Evolutionary conservation across 768 basidiomycete genomes (phyloP), one percentile per base, ranked within the genome.

Genomic region (Lactarius hengduanensis): DNA sequence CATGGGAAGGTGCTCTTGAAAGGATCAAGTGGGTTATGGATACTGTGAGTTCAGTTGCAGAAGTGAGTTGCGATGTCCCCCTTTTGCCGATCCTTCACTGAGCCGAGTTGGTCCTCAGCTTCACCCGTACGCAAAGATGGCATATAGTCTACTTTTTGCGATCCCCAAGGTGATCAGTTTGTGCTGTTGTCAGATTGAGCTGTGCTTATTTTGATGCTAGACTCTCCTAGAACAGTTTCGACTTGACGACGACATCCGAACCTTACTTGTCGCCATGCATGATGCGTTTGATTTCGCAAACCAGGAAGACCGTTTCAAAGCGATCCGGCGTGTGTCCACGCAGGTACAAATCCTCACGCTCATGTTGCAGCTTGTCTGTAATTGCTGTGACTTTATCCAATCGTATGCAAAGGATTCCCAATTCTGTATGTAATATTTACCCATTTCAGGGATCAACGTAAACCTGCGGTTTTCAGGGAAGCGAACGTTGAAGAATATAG

Each of bases 301-400:
- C n/a, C 30, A 20, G 18, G 30, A 20, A 22, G 30, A 57, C 18
- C n/a, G 8, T 57, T 36, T 57, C 30, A 34, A 34, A 36, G 4
- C 32, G 1, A 34, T 57, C 34, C 18, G 4, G 3, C 56, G 30
- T 32, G 28, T 13, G 4, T 2, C 56, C 1, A 32, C 3, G 56
- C 56, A 34, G 50, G 5, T 11, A 26, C 50, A 28, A 15, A 15
- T 53, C 13, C 50, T 53, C 2, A 53, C 26, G 26, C 50, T 53
- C 13, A 53, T 53, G 50, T 7, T 53, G 26, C 50, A 53, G 26
- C 50, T 26, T 16, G 50, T 53, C 22, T 53, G 50, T 53, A 53
- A 53, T 53, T 53, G 50, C 26, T 53, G 50, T 53, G 50, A 53
- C 34, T 20, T 57, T n/a, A 57, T 57, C 56, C 56, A 8, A 15